Conservation (phyloP, 345 rosid species). For the Rhizophora mangle region DNA sequence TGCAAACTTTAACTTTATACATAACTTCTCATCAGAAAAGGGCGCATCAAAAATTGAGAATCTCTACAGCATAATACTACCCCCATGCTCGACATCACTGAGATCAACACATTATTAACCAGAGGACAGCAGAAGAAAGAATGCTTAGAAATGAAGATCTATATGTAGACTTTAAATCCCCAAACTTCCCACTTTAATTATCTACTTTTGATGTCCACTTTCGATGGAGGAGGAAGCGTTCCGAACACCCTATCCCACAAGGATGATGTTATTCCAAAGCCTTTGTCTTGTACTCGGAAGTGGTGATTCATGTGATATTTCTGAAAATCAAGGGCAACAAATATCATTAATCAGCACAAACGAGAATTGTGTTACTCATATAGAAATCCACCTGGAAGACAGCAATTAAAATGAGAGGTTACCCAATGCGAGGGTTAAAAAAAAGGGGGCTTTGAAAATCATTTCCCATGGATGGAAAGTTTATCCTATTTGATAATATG, state of each 20-base stretch:
- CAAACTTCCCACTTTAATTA: constrained; percentile 2
- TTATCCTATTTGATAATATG: too few relatives aligned
- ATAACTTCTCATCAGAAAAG: not conserved
- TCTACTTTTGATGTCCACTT: constrained; percentile 12
- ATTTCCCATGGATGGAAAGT: too few relatives aligned
- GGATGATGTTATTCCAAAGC: constrained; percentile 85
- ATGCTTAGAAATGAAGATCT: not conserved
- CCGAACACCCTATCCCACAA: constrained; percentile 86
- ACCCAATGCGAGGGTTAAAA: too few relatives aligned
- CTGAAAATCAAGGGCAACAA: constrained; percentile 38
- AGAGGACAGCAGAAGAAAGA: constrained; percentile 14
- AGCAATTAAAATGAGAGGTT: too few relatives aligned
- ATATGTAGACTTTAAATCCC: not conserved
- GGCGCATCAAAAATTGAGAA: constrained; percentile 10
- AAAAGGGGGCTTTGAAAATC: too few relatives aligned
- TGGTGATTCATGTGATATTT: constrained; percentile 95
- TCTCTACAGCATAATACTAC: not conserved
- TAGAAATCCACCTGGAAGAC: not conserved
- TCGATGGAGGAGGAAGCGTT: constrained; percentile 71
- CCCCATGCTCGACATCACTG: constrained; percentile 4
- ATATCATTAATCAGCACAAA: not conserved
- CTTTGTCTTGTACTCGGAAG: constrained; percentile 77
- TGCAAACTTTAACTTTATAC: constrained; percentile 12
- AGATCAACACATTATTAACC: not conserved
- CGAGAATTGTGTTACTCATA: not conserved